Evolutionary conservation across 2,329 filamentous ascomycete species (phyloP).

Genomic region (Cladosporium sp.): DNA sequence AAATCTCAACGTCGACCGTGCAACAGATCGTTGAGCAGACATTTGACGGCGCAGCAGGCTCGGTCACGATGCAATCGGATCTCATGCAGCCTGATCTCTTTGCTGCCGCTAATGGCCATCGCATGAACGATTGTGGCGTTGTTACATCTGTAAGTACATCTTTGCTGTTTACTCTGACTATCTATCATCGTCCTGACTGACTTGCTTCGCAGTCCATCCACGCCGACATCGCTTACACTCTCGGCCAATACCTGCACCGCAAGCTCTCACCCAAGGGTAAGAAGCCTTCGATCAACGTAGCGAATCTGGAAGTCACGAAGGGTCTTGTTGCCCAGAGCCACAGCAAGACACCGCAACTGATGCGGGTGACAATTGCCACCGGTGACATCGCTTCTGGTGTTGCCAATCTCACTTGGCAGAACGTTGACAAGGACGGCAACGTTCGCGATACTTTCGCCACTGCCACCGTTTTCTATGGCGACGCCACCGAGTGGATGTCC

Average conservation of each 20-base stretch:
- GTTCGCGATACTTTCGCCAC: conserved; percentile 33
- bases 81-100: conserved; percentile 20
- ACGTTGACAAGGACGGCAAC: conserved; percentile 33
- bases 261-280: conserved; percentile 17
- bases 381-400: conserved; percentile 9
- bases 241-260: conserved; percentile 17
- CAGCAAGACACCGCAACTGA: conserved; percentile 16
- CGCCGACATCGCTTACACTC: conserved; percentile 22
- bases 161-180: background rate
- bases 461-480: conserved; percentile 28
- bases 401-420: conserved; percentile 19
- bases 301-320: conserved; percentile 20
- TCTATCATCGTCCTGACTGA: background rate
- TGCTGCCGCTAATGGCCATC: conserved; percentile 19
- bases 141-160: conserved; percentile 18
- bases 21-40: conserved; percentile 17
- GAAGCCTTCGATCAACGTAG: background rate
- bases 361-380: conserved; percentile 17
- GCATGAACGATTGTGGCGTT: conserved; percentile 20
- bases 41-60: conserved; percentile 8
- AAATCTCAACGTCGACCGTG: conserved; percentile 14
- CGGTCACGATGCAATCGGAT: conserved; percentile 19
- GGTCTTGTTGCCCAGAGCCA: conserved; percentile 19
- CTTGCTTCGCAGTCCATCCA: conserved; percentile 17
- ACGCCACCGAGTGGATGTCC: conserved; percentile 29